phyloP scores from a whole-genome alignment of 306 rosid species.

The Ormosia emarginata region DNA sequence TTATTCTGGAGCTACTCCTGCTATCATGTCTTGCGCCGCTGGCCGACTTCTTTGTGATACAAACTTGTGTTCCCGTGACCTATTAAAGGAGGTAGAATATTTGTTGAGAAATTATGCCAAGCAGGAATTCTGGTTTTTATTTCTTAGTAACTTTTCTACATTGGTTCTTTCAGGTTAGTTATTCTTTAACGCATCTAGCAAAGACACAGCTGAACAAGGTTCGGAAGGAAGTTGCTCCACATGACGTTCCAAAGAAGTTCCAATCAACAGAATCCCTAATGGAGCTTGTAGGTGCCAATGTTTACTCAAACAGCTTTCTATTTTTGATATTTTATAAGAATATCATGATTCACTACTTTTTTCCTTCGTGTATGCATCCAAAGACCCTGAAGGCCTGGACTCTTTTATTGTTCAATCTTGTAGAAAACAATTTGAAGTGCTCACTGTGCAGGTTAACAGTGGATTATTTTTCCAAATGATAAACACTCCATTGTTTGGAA shows the following conservation, averaged over 20 bases:
- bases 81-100: slow-evolving; percentile 77
- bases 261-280: slow-evolving; percentile 68
- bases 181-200: slow-evolving; percentile 81
- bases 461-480: background rate
- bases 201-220: slow-evolving; percentile 84
- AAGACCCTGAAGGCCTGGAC: background rate
- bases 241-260: slow-evolving; percentile 71
- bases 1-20: slow-evolving; percentile 93
- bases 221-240: slow-evolving; percentile 86
- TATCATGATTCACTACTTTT: background rate
- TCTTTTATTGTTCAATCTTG: background rate
- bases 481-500: background rate
- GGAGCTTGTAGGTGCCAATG: slow-evolving; percentile 65
- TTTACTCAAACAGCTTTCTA: slow-evolving; percentile 7
- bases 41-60: slow-evolving; percentile 97
- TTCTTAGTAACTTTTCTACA: slow-evolving; percentile 12
- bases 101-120: slow-evolving; percentile 14
- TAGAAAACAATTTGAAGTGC: slow-evolving; percentile 10
- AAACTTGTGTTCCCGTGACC: slow-evolving; percentile 81
- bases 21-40: slow-evolving; percentile 87
- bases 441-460: background rate
- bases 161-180: slow-evolving; percentile 77
- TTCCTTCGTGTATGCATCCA: background rate
- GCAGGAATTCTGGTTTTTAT: slow-evolving; percentile 13
- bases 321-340: background rate